A percentile compares a stretch with the other conserved stretches of the same genome.
phyloP scores from a whole-genome alignment of 2,329 filamentous ascomycete species.

The Fusarium solani-melongenae region DNA sequence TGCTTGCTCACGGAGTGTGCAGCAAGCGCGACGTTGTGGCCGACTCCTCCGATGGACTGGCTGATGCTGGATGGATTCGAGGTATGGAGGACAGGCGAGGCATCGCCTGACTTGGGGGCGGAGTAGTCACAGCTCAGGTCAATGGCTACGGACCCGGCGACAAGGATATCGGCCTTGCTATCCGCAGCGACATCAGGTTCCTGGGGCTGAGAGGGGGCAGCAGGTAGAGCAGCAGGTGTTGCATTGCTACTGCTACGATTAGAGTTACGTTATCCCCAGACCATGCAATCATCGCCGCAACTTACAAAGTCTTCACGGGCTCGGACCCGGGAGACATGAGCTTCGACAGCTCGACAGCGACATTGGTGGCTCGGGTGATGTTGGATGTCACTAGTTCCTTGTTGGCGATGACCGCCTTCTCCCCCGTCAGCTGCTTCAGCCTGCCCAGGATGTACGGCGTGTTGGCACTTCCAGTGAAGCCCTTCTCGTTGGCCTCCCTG shows the following conservation, averaged over 20 bases:
- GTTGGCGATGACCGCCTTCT: slow-evolving; percentile 80
- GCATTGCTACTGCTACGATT: slow-evolving; percentile 50
- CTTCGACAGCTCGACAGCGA: slow-evolving; percentile 64
- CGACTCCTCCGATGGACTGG: slow-evolving; percentile 90
- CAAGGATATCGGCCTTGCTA: slow-evolving; percentile 73
- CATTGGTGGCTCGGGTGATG: slow-evolving; percentile 64
- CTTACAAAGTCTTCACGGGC: slow-evolving; percentile 51
- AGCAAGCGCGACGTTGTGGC: slow-evolving; percentile 89
- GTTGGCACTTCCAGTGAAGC: slow-evolving; percentile 78
- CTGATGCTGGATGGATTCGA: slow-evolving; percentile 87
- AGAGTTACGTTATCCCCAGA: slow-evolving; percentile 44
- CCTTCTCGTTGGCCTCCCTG: slow-evolving; percentile 70
- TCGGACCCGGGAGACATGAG: slow-evolving; percentile 50
- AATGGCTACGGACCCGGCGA: slow-evolving; percentile 90
- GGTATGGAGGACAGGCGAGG: slow-evolving; percentile 71
- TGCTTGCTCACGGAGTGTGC: slow-evolving; percentile 74
- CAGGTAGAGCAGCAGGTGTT: slow-evolving; percentile 31
- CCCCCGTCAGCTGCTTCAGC: slow-evolving; percentile 81
- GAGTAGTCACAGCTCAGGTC: slow-evolving; percentile 86
- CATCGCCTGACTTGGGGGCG: slow-evolving; percentile 40
- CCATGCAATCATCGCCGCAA: slow-evolving; percentile 38
- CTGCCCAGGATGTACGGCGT: slow-evolving; percentile 85
- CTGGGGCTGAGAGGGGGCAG: slow-evolving; percentile 28
- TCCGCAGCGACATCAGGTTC: slow-evolving; percentile 16
- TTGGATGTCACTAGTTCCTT: slow-evolving; percentile 68